Conservation (phyloP, 352 stramenopile species). For the Globisporangium barbulae region DNA sequence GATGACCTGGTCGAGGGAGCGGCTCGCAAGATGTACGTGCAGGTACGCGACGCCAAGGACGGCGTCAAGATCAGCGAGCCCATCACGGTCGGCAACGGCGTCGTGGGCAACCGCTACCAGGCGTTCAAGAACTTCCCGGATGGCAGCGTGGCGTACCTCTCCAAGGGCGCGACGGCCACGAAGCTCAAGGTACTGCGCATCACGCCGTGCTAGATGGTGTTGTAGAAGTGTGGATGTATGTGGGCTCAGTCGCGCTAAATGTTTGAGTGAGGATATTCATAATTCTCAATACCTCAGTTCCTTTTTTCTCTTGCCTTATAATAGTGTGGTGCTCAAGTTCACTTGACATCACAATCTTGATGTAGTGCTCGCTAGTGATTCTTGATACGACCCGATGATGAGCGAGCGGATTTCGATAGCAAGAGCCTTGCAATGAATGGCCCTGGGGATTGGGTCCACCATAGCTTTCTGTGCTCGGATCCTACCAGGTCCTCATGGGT, state of each 20-base stretch:
- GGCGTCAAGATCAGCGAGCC: conserved; percentile 41
- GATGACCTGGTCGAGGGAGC: conserved; percentile 29
- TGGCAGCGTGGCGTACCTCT: conserved; percentile 50
- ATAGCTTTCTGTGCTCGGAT: too few relatives aligned
- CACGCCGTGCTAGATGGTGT: conserved; percentile 29
- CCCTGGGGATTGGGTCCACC: too few relatives aligned
- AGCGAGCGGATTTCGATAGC: too few relatives aligned
- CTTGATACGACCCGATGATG: too few relatives aligned
- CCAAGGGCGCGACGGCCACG: conserved; percentile 33
- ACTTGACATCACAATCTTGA: too few relatives aligned
- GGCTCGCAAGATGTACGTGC: conserved; percentile 43
- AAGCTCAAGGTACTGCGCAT: conserved; percentile 54
- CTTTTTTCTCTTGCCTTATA: too few relatives aligned
- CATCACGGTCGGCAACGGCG: conserved; percentile 34
- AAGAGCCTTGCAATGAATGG: too few relatives aligned
- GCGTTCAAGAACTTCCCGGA: conserved; percentile 49
- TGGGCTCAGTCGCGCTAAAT: background rate
- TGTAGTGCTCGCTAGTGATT: too few relatives aligned
- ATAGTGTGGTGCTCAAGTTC: too few relatives aligned
- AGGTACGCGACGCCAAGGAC: conserved; percentile 40
- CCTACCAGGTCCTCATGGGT: too few relatives aligned
- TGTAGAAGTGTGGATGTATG: background rate
- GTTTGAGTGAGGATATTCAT: background rate
- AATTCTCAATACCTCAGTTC: too few relatives aligned
- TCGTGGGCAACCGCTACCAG: conserved; percentile 64